A percentile compares a stretch with the other conserved stretches of the same genome.
These are phyloP conservation scores for Neurospora sp. DNA, from an alignment of 495 filamentous ascomycete species.

Conservation along the genomic window DNA sequence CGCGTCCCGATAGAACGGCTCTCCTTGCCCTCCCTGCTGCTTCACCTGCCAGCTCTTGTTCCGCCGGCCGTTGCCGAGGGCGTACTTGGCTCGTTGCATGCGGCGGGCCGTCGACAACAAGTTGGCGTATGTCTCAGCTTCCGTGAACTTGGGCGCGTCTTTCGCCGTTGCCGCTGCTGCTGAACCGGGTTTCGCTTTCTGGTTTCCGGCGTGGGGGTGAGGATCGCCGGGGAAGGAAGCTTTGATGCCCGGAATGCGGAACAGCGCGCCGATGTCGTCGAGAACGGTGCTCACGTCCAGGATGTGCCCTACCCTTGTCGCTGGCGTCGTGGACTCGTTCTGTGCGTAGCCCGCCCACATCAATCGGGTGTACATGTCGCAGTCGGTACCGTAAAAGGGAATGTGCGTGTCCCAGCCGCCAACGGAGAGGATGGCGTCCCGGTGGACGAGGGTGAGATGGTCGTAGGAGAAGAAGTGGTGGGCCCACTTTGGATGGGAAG, in stretches of 20 bases:
- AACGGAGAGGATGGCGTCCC: conserved; percentile 37
- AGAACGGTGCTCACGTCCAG: conserved; percentile 40
- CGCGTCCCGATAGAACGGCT: conserved; percentile 46
- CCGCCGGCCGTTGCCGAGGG: conserved; percentile 17
- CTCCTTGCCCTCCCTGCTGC: conserved; percentile 45
- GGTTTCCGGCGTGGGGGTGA: background rate
- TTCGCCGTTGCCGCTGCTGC: no score
- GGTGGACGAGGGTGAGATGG: conserved; percentile 46
- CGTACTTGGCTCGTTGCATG: conserved; percentile 29
- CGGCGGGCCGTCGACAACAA: conserved; percentile 22
- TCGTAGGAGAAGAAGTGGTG: conserved; percentile 49
- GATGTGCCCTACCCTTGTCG: conserved; percentile 33
- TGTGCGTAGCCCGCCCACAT: conserved; percentile 44
- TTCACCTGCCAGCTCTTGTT: conserved; percentile 41
- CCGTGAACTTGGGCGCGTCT: background rate
- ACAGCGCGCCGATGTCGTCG: conserved; percentile 36
- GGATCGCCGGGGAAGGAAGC: conserved; percentile 23
- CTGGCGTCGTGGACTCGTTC: conserved; percentile 12
- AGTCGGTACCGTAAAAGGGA: conserved; percentile 47
- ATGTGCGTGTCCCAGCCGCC: conserved; percentile 55
- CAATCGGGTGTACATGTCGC: conserved; percentile 38
- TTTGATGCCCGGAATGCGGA: conserved; percentile 23
- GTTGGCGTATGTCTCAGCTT: conserved; percentile 26
- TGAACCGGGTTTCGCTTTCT: no score
- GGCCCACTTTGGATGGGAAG: conserved; percentile 33